Base-by-base conservation (phyloP, 2,329 filamentous ascomycete genomes). In the Decorospora gaudefroyi region DNA sequence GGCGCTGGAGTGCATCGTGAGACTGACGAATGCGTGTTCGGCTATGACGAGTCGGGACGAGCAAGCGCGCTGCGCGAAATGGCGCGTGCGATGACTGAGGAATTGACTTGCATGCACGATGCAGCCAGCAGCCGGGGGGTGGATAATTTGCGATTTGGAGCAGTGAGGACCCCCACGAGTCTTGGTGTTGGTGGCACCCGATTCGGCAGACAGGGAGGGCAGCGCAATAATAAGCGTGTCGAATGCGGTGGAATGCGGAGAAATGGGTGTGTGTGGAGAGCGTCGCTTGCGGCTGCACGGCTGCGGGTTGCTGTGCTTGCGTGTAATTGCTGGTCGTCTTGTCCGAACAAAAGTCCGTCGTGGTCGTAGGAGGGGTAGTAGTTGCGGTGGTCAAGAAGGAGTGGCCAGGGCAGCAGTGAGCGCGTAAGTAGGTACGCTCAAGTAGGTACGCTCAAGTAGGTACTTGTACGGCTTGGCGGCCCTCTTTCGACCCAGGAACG, bases 61-160 rank as follows among this genome's bases (percentile, higher is more conserved):
- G 52, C 56, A 61, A 58, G 62, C 61, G 64, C 61, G 60, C 61
- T 62, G 61, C 55, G 60, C 59, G 60, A 57, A 47, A 46, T 34
- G 41, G 51, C 44, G 55, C 38, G 35, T 46, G 53, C 46, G 46
- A 47, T 47, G 43, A 43, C 33, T 28, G 33, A 39, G 42, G 37
- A 44, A 30, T 46, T 33, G 43, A 48, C 48, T 32, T 51, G 51
- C 54, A 55, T 53, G 55, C 53, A 52, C 40, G 42, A 26, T 37
- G 54, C 52, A 49, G n/a, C n/a, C n/a, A n/a, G n/a, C n/a, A n/a
- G n/a, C n/a, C n/a, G n/a, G n/a, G n/a, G n/a, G n/a, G n/a, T 47
- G 49, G 45, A 43, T 47, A 43, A 42, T 48, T 49, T 50, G 53
- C 49, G 57, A 49, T 51, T 48, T 42, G 48, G 51, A 49, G 44